Percentiles rank a stretch among this genome's conserved stretches.
Conservation (phyloP, 345 rosid species). For the Eucalyptus marginata region DNA sequence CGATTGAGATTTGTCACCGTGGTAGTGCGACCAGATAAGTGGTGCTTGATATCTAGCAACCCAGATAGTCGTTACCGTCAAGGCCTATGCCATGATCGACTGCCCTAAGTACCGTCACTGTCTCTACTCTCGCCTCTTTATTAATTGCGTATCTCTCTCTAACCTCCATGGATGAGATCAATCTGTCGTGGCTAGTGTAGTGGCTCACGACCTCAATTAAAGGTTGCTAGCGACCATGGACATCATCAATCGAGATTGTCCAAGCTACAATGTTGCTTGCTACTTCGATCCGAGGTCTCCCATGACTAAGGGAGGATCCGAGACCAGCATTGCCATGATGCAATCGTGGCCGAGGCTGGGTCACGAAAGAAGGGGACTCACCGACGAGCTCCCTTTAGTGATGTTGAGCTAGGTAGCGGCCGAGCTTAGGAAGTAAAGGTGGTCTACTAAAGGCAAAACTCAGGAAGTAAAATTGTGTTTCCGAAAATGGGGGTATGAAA, state of each 20-base stretch:
- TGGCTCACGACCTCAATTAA: not conserved
- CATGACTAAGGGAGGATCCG: not conserved
- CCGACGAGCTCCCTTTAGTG: not conserved
- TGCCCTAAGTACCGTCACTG: not conserved
- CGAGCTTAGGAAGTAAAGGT: not conserved
- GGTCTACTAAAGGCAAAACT: not conserved
- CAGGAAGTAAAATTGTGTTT: not conserved
- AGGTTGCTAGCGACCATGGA: not conserved
- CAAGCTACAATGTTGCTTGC: not conserved
- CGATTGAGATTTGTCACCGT: not conserved
- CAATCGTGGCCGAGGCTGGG: not conserved
- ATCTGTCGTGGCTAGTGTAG: not conserved
- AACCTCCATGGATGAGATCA: not conserved
- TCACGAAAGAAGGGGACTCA: not conserved
- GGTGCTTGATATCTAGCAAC: not conserved
- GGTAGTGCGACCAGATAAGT: not conserved
- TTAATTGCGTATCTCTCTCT: not conserved
- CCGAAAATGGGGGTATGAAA: not conserved
- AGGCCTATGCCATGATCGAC: fast-evolving
- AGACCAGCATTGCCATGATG: not conserved
- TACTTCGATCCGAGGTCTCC: not conserved
- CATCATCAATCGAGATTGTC: not conserved
- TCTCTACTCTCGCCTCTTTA: not conserved
- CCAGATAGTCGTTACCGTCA: not conserved
- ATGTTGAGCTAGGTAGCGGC: not conserved